Conservation (phyloP, 495 filamentous ascomycete genomes). For the Entonaema liquescens region DNA sequence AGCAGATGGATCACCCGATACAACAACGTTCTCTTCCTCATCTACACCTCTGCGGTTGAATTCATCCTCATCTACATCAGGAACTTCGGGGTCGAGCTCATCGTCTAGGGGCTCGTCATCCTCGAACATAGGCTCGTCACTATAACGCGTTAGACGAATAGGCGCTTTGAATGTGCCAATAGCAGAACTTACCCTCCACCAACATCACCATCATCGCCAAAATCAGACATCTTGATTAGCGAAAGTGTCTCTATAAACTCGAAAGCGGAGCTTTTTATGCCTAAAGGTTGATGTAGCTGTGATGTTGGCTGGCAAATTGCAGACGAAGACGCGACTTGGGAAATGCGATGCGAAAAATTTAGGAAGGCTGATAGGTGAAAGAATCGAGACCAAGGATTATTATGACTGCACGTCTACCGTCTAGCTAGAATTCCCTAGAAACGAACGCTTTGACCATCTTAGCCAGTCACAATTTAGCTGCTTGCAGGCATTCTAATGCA, state of each 20-base stretch:
- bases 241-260: conserved; percentile 13
- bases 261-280: conserved; percentile 11
- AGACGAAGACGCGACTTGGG: conserved; percentile 10
- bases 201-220: conserved; percentile 73
- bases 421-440: conserved; percentile 3
- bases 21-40: conserved; percentile 67
- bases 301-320: conserved; percentile 19
- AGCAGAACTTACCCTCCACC: conserved; percentile 57
- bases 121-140: conserved; percentile 64
- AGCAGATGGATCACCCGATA: conserved; percentile 78
- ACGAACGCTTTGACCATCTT: conserved; percentile 3
- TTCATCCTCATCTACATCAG: conserved; percentile 67
- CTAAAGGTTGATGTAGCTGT: conserved; percentile 1
- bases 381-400: conserved; percentile 36
- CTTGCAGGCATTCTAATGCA: not conserved
- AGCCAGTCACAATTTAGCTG: not conserved
- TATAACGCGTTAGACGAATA: conserved; percentile 36
- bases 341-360: conserved; percentile 40
- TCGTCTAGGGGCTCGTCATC: conserved; percentile 50
- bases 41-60: conserved; percentile 55
- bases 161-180: conserved; percentile 16
- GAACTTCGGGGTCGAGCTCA: conserved; percentile 65
- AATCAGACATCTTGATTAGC: conserved; percentile 79
- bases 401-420: conserved; percentile 19
- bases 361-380: conserved; percentile 33